phyloP scores from a whole-genome alignment of 2,329 filamentous ascomycete species.

The Botrytis pseudocinerea region DNA sequence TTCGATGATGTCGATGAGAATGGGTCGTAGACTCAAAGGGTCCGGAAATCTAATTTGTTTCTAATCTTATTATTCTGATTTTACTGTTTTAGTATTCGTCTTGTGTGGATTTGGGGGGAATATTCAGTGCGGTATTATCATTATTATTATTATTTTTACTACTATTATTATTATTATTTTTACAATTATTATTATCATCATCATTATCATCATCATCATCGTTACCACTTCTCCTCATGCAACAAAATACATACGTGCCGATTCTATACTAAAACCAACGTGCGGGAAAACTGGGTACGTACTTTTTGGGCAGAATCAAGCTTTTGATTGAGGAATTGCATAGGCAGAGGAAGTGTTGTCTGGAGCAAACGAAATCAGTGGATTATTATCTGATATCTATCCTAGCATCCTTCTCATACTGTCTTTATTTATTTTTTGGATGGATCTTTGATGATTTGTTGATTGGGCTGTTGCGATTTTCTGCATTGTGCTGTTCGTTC shows the following conservation, averaged over 20 bases:
- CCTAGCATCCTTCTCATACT: neutral
- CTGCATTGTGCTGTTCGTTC: neutral
- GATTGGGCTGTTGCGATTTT: neutral
- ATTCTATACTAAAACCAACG: neutral
- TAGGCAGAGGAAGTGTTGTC: neutral
- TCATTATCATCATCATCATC: too few species aligned
- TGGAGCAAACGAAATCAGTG: neutral
- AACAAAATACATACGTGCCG: neutral
- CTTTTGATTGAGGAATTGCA: neutral
- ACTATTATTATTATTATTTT: too few species aligned
- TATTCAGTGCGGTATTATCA: neutral
- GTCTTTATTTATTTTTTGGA: neutral
- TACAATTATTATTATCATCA: too few species aligned
- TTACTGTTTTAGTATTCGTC: neutral
- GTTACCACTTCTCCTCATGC: neutral
- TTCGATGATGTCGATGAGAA: slow-evolving; percentile 10
- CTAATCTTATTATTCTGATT: neutral
- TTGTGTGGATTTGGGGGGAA: neutral
- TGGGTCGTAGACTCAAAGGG: neutral
- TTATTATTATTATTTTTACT: too few species aligned
- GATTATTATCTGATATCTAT: neutral
- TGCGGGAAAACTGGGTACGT: neutral
- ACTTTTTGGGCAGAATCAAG: neutral
- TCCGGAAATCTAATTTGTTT: neutral
- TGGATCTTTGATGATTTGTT: neutral